Evolutionary conservation across 306 rosid genomes (phyloP), one percentile per base, ranked within the genome.

Genomic region (Parietaria judaica): DNA sequence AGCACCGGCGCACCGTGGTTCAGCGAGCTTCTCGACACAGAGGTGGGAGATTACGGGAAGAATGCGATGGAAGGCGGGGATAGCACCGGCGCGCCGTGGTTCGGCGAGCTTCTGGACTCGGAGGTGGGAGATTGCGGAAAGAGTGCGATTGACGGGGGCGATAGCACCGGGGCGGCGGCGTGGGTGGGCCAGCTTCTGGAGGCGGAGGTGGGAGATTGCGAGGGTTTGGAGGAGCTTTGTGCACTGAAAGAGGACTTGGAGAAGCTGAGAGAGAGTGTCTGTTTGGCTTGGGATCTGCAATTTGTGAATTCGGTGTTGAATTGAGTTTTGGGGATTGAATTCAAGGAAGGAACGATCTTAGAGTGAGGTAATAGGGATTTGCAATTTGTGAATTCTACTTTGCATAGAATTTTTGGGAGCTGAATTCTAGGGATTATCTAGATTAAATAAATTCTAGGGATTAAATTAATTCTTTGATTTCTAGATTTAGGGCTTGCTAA

Each of bases 211-310:
- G 35, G 13, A 8, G 63, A 37, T 7, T 34, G 60, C 5, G 63
- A 58, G 31, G 16, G 47, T 9, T 8, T 58, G 3, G 50, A 58
- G 3, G 50, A 58, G 50, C 44, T 58, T 15, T 39, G n/a, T 48
- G 63, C 63, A 4, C 8, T 39, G 63, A 58, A 37, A 11, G 63
- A 58, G 49, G 14, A 37, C 16, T 8, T 58, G 23, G 48, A 58
- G 14, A 49, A 58, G 49, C 38, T 14, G 63, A 58, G 63, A 39
- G 11, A 8, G 34, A 58, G 36, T 34, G 35, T 41, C 34, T 8
- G 14, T 16, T 37, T 58, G 63, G 63, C 47, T 17, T 13, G 38
- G 63, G 63, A 58, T 41, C 15, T 58, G 63, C 23, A 16, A 11
- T 38, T 58, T 15, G 63, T 16, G 4, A 9, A 39, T 6, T 58